Conservation (phyloP, 2,329 filamentous ascomycete species). For the Aspergillus neotritici region DNA sequence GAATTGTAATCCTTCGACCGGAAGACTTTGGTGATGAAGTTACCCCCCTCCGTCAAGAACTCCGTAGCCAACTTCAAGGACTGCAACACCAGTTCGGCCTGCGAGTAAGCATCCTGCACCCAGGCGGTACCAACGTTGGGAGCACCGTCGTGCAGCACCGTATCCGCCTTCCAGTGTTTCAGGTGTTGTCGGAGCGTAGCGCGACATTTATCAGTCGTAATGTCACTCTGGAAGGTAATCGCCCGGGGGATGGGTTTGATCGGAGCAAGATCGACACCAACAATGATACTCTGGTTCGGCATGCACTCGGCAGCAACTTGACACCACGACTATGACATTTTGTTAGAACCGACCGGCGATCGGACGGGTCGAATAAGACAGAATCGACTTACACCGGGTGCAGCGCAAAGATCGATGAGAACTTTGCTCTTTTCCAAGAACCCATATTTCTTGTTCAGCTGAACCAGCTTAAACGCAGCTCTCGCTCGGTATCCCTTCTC, state of each 20-base stretch:
- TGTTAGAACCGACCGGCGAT: constrained; percentile 14
- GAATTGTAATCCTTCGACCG: constrained; percentile 95
- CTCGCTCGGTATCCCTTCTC: constrained; percentile 95
- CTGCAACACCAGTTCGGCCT: constrained; percentile 86
- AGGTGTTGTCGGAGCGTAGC: constrained; percentile 82
- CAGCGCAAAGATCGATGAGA: constrained; percentile 92
- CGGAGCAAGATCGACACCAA: constrained; percentile 88
- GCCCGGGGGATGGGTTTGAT: constrained; percentile 94
- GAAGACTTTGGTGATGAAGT: constrained; percentile 97
- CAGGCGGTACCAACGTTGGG: constrained; percentile 97
- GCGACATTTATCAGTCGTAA: constrained; percentile 93
- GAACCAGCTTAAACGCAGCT: constrained; percentile 96
- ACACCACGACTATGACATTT: constrained; percentile 69
- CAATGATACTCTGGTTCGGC: constrained; percentile 81
- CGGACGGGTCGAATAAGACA: neutral
- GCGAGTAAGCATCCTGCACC: constrained; percentile 97
- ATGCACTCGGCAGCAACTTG: constrained; percentile 95
- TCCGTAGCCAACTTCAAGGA: constrained; percentile 91
- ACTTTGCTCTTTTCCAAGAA: constrained; percentile 97
- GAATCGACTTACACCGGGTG: constrained; percentile 66
- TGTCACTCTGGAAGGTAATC: constrained; percentile 95
- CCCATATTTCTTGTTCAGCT: constrained; percentile 98
- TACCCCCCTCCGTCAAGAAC: constrained; percentile 81
- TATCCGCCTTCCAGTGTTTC: constrained; percentile 94
- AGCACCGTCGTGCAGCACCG: constrained; percentile 91